Conservation (phyloP, 2,329 filamentous ascomycete genomes). For the Berkeleyomyces rouxiae region DNA sequence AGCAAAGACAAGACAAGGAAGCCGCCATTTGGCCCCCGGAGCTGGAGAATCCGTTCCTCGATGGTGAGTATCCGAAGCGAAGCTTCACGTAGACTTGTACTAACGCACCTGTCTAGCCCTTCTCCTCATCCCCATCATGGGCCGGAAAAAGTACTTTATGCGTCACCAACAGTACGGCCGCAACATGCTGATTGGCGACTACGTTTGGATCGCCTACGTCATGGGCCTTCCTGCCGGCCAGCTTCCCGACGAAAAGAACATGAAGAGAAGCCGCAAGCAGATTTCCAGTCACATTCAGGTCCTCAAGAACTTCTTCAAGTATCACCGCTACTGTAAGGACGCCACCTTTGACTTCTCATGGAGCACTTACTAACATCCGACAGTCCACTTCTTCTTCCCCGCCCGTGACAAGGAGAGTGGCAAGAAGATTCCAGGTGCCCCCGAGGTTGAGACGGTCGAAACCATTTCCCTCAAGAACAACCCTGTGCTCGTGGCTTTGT, state of each 20-base stretch:
- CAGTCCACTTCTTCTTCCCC: conserved; percentile 45
- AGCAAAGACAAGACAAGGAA: conserved; percentile 43
- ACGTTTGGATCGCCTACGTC: conserved; percentile 41
- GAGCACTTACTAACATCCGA: neutral
- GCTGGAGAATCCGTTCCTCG: conserved; percentile 49
- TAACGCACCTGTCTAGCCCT: conserved; percentile 30
- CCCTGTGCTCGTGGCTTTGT: conserved; percentile 43
- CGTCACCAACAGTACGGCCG: conserved; percentile 46
- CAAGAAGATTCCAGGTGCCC: conserved; percentile 21
- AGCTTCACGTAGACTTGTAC: neutral
- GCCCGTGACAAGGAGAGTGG: conserved; percentile 38
- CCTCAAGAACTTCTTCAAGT: conserved; percentile 47
- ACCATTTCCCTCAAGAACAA: conserved; percentile 47
- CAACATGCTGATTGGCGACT: conserved; percentile 55
- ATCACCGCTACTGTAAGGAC: conserved; percentile 43
- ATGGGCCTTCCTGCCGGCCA: conserved; percentile 29
- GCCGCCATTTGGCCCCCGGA: conserved; percentile 41
- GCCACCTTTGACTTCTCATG: conserved; percentile 12
- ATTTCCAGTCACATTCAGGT: conserved; percentile 58
- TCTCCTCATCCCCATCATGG: conserved; percentile 48
- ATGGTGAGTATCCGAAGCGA: conserved; percentile 31
- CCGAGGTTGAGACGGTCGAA: conserved; percentile 19
- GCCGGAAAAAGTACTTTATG: conserved; percentile 49
- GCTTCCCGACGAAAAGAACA: conserved; percentile 27
- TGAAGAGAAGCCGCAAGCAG: conserved; percentile 38